Evolutionary conservation across 2,329 filamentous ascomycete genomes (phyloP).

Genomic region (Hymenoscyphus fructigenus): DNA sequence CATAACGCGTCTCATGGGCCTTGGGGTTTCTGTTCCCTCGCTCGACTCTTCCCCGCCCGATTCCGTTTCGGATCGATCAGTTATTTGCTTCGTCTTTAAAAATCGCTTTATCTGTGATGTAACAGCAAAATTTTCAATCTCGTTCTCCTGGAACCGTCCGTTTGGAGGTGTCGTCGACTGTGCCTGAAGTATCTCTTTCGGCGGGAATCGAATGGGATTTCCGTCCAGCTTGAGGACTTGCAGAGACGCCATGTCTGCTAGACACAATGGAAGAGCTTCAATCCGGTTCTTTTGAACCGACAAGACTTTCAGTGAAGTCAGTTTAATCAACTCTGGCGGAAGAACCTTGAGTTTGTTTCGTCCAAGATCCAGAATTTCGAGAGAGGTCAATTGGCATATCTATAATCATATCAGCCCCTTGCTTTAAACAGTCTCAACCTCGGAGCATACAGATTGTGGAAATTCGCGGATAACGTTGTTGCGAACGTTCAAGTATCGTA

Average conservation of each 20-base stretch:
- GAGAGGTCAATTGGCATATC: conserved; percentile 81
- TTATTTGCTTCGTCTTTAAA: conserved; percentile 49
- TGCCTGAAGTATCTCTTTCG: conserved; percentile 64
- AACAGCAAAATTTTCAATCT: conserved; percentile 60
- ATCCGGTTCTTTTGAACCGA: conserved; percentile 86
- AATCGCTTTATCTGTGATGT: conserved; percentile 63
- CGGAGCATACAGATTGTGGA: conserved; percentile 56
- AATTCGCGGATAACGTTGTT: conserved; percentile 72
- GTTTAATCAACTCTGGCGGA: conserved; percentile 74
- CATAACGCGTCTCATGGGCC: conserved; percentile 60
- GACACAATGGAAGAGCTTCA: conserved; percentile 75
- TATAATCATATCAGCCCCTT: conserved; percentile 39
- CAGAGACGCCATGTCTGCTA: conserved; percentile 87
- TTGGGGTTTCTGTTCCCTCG: conserved; percentile 78
- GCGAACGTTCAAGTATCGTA: conserved; percentile 78
- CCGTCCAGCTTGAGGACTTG: conserved; percentile 88
- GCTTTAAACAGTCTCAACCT: not conserved
- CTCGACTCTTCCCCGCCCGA: conserved; percentile 61
- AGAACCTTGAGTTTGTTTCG: conserved; percentile 79
- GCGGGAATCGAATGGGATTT: conserved; percentile 81
- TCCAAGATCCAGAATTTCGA: conserved; percentile 92
- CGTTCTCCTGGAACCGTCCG: conserved; percentile 55
- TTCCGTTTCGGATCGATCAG: conserved; percentile 54
- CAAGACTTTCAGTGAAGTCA: conserved; percentile 85
- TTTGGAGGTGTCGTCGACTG: conserved; percentile 56